A percentile compares a stretch with the other conserved stretches of the same genome.
These are phyloP conservation scores for Podila epigama DNA, from an alignment of 192 early-diverging fungal species.

Conservation along the genomic window DNA sequence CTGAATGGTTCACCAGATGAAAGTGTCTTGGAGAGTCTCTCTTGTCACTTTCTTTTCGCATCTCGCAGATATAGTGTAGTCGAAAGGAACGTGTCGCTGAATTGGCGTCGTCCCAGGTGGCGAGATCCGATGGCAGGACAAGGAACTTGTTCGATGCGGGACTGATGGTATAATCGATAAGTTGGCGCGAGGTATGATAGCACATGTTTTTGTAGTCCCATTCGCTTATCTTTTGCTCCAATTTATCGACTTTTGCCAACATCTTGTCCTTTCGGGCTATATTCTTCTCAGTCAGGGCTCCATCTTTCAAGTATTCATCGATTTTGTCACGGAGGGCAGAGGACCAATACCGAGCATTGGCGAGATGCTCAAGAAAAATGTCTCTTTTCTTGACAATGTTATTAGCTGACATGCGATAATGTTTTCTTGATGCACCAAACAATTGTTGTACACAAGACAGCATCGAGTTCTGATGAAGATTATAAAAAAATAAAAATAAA, in stretches of 20 bases:
- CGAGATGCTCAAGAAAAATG: not conserved
- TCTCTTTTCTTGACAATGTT: too few relatives aligned
- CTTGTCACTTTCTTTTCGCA: not conserved
- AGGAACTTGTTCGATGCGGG: not conserved
- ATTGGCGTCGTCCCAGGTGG: not conserved
- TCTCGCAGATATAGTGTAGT: not conserved
- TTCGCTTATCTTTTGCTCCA: not conserved
- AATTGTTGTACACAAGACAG: too few relatives aligned
- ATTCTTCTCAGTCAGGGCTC: not conserved
- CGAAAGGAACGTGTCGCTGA: not conserved
- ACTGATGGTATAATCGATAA: not conserved
- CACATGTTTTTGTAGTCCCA: not conserved
- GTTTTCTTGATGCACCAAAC: too few relatives aligned
- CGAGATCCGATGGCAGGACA: not conserved
- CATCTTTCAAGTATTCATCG: too few relatives aligned
- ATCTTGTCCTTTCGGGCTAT: not conserved
- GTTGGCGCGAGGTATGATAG: not conserved
- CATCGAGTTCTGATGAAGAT: too few relatives aligned
- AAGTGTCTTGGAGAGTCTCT: not conserved
- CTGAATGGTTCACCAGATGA: not conserved
- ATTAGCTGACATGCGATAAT: too few relatives aligned
- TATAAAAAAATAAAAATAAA: too few relatives aligned
- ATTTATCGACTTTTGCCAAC: not conserved
- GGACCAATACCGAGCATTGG: not conserved
- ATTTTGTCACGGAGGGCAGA: not conserved